Evolutionary conservation across 2,329 filamentous ascomycete species (phyloP).

Genomic region (Immersiporthe knoxdaviesiana): DNA sequence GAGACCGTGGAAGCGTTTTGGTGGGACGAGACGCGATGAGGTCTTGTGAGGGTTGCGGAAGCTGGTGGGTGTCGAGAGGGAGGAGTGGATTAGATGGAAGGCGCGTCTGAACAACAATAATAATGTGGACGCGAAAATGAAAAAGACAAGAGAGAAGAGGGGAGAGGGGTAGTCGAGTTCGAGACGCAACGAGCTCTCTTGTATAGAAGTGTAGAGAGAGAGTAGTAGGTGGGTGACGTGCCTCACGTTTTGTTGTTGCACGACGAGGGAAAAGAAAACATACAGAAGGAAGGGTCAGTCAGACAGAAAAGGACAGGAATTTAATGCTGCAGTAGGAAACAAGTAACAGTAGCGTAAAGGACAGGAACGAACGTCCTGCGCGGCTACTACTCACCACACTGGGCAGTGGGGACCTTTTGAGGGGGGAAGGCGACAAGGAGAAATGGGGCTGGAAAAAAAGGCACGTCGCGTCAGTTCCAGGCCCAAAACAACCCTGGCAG

Average conservation of each 20-base stretch:
- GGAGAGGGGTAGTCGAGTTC: neutral
- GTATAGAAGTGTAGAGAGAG: neutral
- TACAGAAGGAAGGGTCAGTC: neutral
- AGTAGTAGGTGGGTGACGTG: slow-evolving; percentile 3
- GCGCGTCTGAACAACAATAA: slow-evolving; percentile 9
- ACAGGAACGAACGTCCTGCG: slow-evolving; percentile 4
- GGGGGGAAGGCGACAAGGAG: slow-evolving; percentile 3
- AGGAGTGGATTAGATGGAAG: neutral
- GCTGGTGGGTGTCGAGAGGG: neutral
- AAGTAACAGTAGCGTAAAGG: slow-evolving; percentile 3
- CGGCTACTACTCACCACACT: neutral
- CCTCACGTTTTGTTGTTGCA: slow-evolving; percentile 23
- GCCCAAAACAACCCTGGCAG: slow-evolving; percentile 4
- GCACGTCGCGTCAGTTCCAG: slow-evolving; percentile 25
- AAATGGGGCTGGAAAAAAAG: neutral
- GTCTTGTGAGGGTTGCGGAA: slow-evolving; percentile 7
- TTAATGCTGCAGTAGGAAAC: slow-evolving; percentile 2
- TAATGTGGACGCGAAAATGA: neutral
- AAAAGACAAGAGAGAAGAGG: neutral
- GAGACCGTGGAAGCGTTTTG: neutral
- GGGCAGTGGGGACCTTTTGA: too few relatives aligned
- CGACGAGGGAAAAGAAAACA: neutral
- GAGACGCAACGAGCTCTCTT: neutral
- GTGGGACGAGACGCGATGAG: slow-evolving; percentile 12
- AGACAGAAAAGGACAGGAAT: neutral